Conservation (phyloP, 495 filamentous ascomycete species). For the Amniculicola lignicola region DNA sequence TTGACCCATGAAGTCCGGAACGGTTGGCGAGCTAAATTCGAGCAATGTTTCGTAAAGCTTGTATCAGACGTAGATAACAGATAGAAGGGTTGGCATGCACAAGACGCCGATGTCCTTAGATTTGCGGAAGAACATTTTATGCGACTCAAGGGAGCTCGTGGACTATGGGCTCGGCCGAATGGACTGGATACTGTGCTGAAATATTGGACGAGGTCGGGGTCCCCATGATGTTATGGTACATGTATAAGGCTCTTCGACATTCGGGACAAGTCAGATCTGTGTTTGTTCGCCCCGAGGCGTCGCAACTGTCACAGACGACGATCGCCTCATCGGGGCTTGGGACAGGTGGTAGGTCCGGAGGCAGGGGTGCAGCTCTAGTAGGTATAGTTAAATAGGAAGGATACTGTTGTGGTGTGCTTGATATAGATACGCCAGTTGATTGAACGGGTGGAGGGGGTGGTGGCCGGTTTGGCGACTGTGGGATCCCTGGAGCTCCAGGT, state of each 20-base stretch:
- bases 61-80: too few relatives aligned
- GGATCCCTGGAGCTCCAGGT: not conserved
- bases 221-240: conserved; percentile 13
- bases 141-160: too few relatives aligned
- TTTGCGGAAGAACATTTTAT: too few relatives aligned
- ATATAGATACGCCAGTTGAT: not conserved
- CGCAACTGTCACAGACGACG: conserved; percentile 1
- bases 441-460: conserved; percentile 1
- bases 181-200: too few relatives aligned
- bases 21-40: too few relatives aligned
- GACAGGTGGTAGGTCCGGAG: conserved; percentile 1
- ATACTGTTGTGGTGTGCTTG: not conserved
- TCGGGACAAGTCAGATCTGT: not conserved
- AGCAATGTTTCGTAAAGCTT: too few relatives aligned
- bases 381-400: not conserved
- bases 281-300: not conserved
- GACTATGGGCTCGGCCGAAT: too few relatives aligned
- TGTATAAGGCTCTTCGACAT: not conserved
- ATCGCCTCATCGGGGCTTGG: conserved; percentile 1
- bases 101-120: too few relatives aligned
- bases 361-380: not conserved
- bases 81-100: too few relatives aligned
- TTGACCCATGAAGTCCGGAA: too few relatives aligned
- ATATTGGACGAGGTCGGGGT: too few relatives aligned
- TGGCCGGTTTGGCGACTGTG: conserved; percentile 1